Evolutionary conservation across 2,329 filamentous ascomycete species (phyloP).

Genomic region (Laburnicola sp.): DNA sequence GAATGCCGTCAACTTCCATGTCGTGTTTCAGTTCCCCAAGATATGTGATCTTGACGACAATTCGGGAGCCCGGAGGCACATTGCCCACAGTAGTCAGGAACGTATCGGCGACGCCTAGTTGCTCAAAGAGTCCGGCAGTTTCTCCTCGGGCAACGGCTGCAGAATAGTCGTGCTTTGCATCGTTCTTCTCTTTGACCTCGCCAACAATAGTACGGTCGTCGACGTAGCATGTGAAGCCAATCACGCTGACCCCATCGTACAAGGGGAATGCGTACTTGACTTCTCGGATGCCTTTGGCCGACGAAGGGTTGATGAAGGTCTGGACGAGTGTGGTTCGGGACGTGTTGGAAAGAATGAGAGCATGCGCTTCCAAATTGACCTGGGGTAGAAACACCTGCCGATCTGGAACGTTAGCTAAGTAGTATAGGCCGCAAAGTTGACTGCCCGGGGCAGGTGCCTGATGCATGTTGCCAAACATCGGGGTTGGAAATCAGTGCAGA

Average conservation of each 20-base stretch:
- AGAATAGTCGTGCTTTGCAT: slow-evolving; percentile 63
- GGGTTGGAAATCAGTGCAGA: background rate
- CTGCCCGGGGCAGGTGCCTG: background rate
- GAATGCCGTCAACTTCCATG: slow-evolving; percentile 66
- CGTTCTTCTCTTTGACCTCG: slow-evolving; percentile 66
- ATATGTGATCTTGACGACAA: slow-evolving; percentile 66
- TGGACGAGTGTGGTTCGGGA: slow-evolving; percentile 59
- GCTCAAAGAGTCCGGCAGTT: slow-evolving; percentile 67
- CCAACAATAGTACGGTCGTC: slow-evolving; percentile 64
- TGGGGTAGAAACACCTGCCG: slow-evolving; percentile 56
- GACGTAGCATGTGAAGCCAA: slow-evolving; percentile 67
- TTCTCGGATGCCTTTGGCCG: slow-evolving; percentile 52
- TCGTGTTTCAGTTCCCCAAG: slow-evolving; percentile 74
- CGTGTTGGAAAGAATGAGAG: slow-evolving; percentile 62
- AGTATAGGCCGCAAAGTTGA: slow-evolving; percentile 38
- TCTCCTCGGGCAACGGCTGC: slow-evolving; percentile 62
- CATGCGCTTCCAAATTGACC: slow-evolving; percentile 60
- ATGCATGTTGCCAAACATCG: slow-evolving; percentile 1
- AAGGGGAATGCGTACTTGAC: slow-evolving; percentile 71
- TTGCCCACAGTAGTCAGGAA: slow-evolving; percentile 72
- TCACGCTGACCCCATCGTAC: slow-evolving; percentile 71
- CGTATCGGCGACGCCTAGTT: slow-evolving; percentile 64
- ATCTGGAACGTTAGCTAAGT: slow-evolving; percentile 15
- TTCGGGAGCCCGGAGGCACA: slow-evolving; percentile 60
- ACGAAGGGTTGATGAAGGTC: slow-evolving; percentile 63